phyloP scores from a whole-genome alignment of 2,329 filamentous ascomycete species.

The Chaetomiaceae sp. region DNA sequence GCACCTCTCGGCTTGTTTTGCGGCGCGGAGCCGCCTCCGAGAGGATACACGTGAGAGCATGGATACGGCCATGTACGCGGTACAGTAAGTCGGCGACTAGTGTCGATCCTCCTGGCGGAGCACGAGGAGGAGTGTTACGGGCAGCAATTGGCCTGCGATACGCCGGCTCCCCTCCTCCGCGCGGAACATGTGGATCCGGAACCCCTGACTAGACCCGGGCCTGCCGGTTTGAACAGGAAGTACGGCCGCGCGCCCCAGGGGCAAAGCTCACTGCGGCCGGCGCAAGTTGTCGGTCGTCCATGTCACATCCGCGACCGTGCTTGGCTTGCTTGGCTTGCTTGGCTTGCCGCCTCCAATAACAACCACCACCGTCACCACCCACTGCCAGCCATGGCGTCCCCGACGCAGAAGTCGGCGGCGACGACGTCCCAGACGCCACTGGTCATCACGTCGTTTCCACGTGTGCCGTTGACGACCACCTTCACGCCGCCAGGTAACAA shows the following conservation, averaged over 20 bases:
- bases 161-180: too few species aligned
- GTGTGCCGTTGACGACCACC: slow-evolving; percentile 23
- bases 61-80: too few species aligned
- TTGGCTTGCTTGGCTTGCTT: neutral
- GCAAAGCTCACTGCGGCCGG: too few species aligned
- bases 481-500: slow-evolving; percentile 18
- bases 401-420: neutral
- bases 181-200: too few species aligned
- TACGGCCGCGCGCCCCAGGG: too few species aligned
- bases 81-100: neutral
- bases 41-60: too few species aligned
- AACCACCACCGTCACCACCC: too few species aligned
- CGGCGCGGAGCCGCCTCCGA: too few species aligned
- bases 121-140: neutral
- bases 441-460: slow-evolving; percentile 21
- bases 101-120: neutral
- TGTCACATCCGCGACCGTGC: neutral
- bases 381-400: neutral
- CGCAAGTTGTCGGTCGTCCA: neutral
- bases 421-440: neutral
- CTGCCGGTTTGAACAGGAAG: too few species aligned
- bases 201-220: too few species aligned
- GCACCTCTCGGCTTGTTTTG: too few species aligned
- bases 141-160: too few species aligned
- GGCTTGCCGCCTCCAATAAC: neutral